These are phyloP conservation scores for Solanum boliviense DNA, from an alignment of 257 asterid genomes.

Conservation along the genomic window DNA sequence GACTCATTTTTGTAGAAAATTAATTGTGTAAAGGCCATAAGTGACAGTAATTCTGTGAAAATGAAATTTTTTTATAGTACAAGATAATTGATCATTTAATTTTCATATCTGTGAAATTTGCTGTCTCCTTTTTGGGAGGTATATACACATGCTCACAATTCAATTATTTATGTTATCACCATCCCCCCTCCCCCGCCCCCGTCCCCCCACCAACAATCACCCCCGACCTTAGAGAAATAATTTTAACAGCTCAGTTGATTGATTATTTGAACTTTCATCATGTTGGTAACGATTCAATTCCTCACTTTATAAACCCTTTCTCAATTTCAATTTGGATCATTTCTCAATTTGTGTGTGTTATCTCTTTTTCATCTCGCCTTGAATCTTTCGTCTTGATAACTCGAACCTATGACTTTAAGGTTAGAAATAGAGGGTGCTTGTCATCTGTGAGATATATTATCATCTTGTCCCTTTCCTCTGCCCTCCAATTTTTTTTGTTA, in stretches of 20 bases:
- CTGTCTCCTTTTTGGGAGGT: conserved; percentile 1
- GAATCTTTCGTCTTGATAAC: not conserved
- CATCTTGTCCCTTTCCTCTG: not conserved
- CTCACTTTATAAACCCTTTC: not conserved
- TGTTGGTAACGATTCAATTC: not conserved
- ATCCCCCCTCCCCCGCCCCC: not conserved
- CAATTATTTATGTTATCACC: not conserved
- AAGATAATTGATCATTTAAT: not conserved
- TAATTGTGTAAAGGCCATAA: not conserved
- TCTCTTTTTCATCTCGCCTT: not conserved
- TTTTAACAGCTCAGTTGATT: not conserved
- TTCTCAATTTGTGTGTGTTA: not conserved
- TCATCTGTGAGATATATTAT: not conserved
- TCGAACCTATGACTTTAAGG: not conserved
- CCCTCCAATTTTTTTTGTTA: not conserved
- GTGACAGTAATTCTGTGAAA: not conserved
- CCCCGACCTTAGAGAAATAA: not conserved
- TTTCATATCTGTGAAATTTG: not conserved
- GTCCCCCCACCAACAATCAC: not conserved
- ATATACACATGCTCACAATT: not conserved
- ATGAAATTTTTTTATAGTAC: not conserved
- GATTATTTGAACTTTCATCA: not conserved
- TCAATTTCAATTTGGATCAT: not conserved
- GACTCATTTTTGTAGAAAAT: not conserved
- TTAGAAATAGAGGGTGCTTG: not conserved